Percentiles rank a stretch among this genome's conserved stretches.
phyloP scores from a whole-genome alignment of 2,329 filamentous ascomycete genomes.

The Colletotrichum sp. region DNA sequence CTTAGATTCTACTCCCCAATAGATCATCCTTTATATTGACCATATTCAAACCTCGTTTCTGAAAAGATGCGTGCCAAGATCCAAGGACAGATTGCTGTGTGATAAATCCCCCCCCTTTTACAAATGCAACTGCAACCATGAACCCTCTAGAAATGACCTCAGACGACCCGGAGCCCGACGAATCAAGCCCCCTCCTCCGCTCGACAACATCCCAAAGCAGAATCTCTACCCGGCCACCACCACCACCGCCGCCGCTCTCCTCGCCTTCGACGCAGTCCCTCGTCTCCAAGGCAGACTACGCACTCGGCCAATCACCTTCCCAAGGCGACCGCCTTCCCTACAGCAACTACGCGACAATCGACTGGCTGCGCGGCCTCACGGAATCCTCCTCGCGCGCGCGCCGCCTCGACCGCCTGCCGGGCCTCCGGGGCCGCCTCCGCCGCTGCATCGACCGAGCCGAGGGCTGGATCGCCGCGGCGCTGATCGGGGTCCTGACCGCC shows the following conservation, averaged over 20 bases:
- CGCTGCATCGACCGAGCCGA: slow-evolving; percentile 50
- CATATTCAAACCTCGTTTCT: neutral
- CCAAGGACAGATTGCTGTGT: neutral
- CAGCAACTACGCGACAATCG: slow-evolving; percentile 66
- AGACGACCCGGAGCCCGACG: neutral
- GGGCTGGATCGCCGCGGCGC: slow-evolving; percentile 58
- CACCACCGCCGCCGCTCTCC: neutral
- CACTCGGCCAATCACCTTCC: neutral
- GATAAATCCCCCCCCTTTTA: neutral
- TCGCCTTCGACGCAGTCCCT: neutral
- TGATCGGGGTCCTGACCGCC: slow-evolving; percentile 60
- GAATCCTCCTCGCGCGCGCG: slow-evolving; percentile 52
- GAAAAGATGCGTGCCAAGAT: neutral
- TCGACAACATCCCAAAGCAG: neutral
- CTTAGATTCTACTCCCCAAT: neutral
- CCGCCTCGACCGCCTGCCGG: slow-evolving; percentile 14
- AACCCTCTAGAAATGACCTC: neutral
- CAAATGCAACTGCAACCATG: neutral
- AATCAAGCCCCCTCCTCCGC: neutral
- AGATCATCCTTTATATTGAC: neutral
- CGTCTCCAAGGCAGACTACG: neutral
- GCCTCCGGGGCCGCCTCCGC: slow-evolving; percentile 37
- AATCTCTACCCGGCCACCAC: neutral
- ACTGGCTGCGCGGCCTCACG: slow-evolving; percentile 65
- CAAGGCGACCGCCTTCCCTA: slow-evolving; percentile 61